Conservation (phyloP, 768 basidiomycete species). For the Kwoniella dendrophila region DNA sequence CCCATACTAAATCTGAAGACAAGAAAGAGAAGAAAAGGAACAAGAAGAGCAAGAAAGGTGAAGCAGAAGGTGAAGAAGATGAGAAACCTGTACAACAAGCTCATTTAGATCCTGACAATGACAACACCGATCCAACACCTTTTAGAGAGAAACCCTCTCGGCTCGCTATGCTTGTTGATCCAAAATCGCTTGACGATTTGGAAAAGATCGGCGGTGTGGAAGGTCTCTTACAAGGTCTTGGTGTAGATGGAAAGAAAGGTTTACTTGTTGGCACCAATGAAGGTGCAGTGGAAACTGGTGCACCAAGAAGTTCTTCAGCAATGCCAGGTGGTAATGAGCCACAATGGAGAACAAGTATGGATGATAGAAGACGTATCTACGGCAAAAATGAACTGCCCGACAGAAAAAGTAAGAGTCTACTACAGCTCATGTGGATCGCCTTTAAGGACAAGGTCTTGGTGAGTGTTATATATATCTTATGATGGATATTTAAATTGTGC, state of each 20-base stretch:
- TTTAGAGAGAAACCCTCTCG: constrained; percentile 73
- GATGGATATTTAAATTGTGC: neutral
- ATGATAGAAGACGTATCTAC: constrained; percentile 69
- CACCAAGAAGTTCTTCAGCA: constrained; percentile 12
- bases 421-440: constrained; percentile 80
- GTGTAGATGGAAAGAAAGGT: constrained; percentile 62
- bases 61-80: constrained; percentile 24
- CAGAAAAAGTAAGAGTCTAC: constrained; percentile 69
- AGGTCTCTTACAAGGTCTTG: constrained; percentile 71
- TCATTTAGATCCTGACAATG: constrained; percentile 54
- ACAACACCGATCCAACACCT: constrained; percentile 65
- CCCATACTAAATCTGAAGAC: constrained; percentile 13
- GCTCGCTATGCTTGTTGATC: constrained; percentile 85
- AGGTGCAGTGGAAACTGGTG: constrained; percentile 16
- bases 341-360: constrained; percentile 61
- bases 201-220: constrained; percentile 70
- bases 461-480: constrained; percentile 49
- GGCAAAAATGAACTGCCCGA: constrained; percentile 75
- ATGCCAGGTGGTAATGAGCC: constrained; percentile 29
- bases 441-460: constrained; percentile 89
- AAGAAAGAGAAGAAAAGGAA: constrained; percentile 20
- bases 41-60: constrained; percentile 18
- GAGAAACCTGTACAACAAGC: constrained; percentile 17
- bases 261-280: constrained; percentile 44
- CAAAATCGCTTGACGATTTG: constrained; percentile 74